Evolutionary conservation across 2,329 filamentous ascomycete genomes (phyloP).

Genomic region (Beauveria australis): DNA sequence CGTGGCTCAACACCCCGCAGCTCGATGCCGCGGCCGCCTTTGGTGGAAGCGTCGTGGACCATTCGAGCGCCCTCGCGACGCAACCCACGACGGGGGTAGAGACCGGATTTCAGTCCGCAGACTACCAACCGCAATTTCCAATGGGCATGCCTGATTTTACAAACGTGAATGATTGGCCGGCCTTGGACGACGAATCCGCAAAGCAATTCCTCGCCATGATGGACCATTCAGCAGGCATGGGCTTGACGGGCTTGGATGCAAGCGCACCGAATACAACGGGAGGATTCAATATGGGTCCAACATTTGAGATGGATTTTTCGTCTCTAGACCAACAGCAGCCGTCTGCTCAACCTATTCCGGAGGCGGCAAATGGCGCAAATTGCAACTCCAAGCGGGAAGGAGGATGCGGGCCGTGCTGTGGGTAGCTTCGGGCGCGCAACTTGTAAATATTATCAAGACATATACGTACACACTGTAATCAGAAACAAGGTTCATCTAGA

Average conservation of each 20-base stretch:
- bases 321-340: not conserved
- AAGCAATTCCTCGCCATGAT: conserved; percentile 6
- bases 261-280: not conserved
- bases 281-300: not conserved
- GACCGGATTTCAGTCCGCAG: not conserved
- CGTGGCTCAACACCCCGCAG: not conserved
- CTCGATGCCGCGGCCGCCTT: not conserved
- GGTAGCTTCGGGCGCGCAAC: not conserved
- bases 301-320: not conserved
- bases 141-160: not conserved
- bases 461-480: not conserved
- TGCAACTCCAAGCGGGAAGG: not conserved
- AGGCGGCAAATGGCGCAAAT: not conserved
- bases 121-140: not conserved
- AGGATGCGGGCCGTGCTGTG: conserved; percentile 5
- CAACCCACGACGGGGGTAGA: not conserved
- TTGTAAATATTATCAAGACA: not conserved
- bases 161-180: conserved; percentile 1
- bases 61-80: not conserved
- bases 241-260: not conserved
- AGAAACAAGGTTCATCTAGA: not conserved
- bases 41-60: not conserved
- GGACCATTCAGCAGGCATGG: not conserved
- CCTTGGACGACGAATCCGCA: not conserved
- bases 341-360: not conserved